Evolutionary conservation across 2,329 filamentous ascomycete species (phyloP).

Genomic region (Trichophyton verrucosum): DNA sequence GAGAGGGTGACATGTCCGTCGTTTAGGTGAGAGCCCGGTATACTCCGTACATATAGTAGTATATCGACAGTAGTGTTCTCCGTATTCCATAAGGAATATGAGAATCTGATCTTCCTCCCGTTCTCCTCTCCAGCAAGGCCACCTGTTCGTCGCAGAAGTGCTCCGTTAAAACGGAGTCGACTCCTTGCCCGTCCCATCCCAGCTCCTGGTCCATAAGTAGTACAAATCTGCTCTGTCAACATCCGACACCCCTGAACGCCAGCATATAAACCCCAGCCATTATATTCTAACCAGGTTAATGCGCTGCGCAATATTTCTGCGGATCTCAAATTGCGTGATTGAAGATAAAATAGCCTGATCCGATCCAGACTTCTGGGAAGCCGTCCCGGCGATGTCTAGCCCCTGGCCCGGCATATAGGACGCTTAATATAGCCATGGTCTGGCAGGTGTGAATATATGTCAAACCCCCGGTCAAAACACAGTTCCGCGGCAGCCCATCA

Average conservation of each 20-base stretch:
- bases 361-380: conserved; percentile 1
- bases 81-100: not conserved
- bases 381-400: not conserved
- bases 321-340: not conserved
- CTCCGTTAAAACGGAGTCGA: not conserved
- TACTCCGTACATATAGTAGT: too few species aligned
- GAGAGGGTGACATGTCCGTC: too few species aligned
- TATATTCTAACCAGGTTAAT: not conserved
- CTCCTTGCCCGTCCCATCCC: not conserved
- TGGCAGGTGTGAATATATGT: not conserved
- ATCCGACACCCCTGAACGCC: not conserved
- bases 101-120: not conserved
- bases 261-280: not conserved
- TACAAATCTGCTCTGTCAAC: not conserved
- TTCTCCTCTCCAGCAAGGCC: not conserved
- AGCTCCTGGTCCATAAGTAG: too few species aligned
- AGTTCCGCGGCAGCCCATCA: not conserved
- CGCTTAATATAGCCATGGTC: not conserved
- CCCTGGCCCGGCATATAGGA: not conserved
- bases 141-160: not conserved
- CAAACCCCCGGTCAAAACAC: not conserved
- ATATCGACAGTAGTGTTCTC: too few species aligned
- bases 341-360: not conserved
- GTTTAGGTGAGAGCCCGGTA: too few species aligned
- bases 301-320: not conserved